Conservation (phyloP, 2,329 filamentous ascomycete species). For the Fusarium pseudograminearum region DNA sequence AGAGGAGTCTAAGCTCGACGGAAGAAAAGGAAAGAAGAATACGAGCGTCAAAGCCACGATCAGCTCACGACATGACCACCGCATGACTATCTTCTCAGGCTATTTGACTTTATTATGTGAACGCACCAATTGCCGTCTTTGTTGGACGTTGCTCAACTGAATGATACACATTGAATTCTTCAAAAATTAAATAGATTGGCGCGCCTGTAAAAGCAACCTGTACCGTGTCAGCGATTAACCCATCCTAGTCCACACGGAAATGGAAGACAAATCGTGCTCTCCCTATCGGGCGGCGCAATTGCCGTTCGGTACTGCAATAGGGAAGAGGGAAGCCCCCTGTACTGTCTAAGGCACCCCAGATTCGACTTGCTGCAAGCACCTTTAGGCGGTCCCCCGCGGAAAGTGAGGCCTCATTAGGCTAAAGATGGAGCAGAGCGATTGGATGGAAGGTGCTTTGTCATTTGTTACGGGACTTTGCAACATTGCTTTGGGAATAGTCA, state of each 20-base stretch:
- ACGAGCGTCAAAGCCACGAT: constrained; percentile 1
- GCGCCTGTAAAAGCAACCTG: constrained; percentile 11
- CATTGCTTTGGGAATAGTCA: background rate
- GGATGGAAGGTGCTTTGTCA: background rate
- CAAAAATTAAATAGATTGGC: constrained; percentile 2
- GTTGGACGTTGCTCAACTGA: background rate
- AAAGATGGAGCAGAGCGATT: constrained; percentile 8
- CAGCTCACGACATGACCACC: constrained; percentile 1
- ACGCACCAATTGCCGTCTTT: background rate
- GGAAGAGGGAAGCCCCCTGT: background rate
- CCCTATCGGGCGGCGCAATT: background rate
- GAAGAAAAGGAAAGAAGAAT: background rate
- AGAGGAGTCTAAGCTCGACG: background rate
- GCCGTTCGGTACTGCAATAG: constrained; percentile 13
- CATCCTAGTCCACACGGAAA: background rate
- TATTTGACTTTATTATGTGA: background rate
- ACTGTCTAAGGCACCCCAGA: constrained; percentile 16
- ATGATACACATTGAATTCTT: background rate
- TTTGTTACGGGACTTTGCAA: constrained; percentile 1
- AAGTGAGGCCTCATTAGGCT: constrained; percentile 21
- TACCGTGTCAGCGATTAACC: background rate
- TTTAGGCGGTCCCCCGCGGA: constrained; percentile 1
- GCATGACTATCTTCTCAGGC: constrained; percentile 6
- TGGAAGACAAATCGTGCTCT: background rate
- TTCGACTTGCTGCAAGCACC: background rate